phyloP scores from a whole-genome alignment of 495 filamentous ascomycete genomes.

The Amorphotheca resinae region DNA sequence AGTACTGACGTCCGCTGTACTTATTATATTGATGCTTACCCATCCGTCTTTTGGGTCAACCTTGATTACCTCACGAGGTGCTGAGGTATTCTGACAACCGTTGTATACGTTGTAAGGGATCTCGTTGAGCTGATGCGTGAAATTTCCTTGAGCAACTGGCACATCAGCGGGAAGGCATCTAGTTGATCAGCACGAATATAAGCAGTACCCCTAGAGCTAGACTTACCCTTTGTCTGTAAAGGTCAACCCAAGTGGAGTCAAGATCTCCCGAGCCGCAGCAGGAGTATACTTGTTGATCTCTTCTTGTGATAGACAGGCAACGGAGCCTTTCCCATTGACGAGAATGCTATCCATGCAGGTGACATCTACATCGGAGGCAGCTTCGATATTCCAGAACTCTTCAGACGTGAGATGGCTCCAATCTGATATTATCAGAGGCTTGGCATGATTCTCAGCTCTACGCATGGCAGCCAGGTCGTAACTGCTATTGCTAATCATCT shows the following conservation, averaged over 20 bases:
- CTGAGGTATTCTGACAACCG: constrained; percentile 28
- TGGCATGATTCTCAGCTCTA: constrained; percentile 29
- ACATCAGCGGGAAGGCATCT: background rate
- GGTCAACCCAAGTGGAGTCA: too few species aligned
- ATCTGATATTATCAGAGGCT: constrained; percentile 39
- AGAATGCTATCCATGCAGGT: constrained; percentile 36
- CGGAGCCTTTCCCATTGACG: constrained; percentile 38
- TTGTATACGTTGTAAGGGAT: background rate
- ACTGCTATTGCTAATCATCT: background rate
- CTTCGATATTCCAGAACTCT: constrained; percentile 29
- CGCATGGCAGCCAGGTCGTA: background rate
- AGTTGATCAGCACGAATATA: too few species aligned
- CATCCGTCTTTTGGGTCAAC: constrained; percentile 36
- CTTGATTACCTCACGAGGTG: constrained; percentile 24
- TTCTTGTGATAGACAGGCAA: constrained; percentile 28
- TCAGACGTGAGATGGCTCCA: constrained; percentile 39
- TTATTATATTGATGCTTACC: constrained; percentile 26
- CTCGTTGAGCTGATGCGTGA: background rate
- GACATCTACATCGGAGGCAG: constrained; percentile 7
- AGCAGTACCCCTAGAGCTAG: too few species aligned
- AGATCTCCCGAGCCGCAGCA: constrained; percentile 20
- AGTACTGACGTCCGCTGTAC: constrained; percentile 5
- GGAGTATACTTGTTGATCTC: constrained; percentile 26
- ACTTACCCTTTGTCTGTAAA: constrained; percentile 39
- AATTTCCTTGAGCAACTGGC: background rate